Percentiles rank a stretch among this genome's conserved stretches.
Evolutionary conservation across 306 rosid genomes (phyloP).

Genomic region (Rosa rugosa): DNA sequence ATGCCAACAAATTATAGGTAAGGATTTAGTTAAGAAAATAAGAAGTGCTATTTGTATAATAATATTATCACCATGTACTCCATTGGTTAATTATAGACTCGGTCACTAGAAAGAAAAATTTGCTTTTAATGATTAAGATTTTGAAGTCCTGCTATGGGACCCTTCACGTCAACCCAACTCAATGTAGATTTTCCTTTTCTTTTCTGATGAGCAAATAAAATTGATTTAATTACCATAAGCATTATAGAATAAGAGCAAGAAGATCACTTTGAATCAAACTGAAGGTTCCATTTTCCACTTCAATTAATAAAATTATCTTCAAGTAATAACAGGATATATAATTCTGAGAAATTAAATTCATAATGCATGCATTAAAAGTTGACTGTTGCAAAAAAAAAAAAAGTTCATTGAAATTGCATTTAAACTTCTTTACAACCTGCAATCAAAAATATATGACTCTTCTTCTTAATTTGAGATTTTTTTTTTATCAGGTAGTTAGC

Average conservation of each 20-base stretch:
- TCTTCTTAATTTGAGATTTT: too few relatives aligned
- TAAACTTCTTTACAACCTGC: too few relatives aligned
- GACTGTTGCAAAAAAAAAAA: too few relatives aligned
- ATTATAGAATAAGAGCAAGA: background rate
- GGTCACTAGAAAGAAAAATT: background rate
- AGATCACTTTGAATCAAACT: background rate
- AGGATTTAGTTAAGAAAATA: background rate
- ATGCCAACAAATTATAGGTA: background rate
- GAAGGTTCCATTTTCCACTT: background rate
- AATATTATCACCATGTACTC: background rate
- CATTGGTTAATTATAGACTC: background rate
- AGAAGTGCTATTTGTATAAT: background rate
- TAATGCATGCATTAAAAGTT: too few relatives aligned
- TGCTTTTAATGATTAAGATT: background rate
- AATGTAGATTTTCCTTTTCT: background rate
- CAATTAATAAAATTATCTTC: background rate
- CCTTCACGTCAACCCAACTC: conserved; percentile 4
- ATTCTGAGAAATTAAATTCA: too few relatives aligned
- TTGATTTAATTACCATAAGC: background rate
- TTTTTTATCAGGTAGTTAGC: too few relatives aligned
- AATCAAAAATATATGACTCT: too few relatives aligned
- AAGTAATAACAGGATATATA: too few relatives aligned
- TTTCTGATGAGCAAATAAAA: background rate
- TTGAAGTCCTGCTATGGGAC: background rate
- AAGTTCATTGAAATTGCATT: too few relatives aligned